These are phyloP conservation scores for Entomortierella lignicola DNA, from an alignment of 192 early-diverging fungal species.

Conservation along the genomic window DNA sequence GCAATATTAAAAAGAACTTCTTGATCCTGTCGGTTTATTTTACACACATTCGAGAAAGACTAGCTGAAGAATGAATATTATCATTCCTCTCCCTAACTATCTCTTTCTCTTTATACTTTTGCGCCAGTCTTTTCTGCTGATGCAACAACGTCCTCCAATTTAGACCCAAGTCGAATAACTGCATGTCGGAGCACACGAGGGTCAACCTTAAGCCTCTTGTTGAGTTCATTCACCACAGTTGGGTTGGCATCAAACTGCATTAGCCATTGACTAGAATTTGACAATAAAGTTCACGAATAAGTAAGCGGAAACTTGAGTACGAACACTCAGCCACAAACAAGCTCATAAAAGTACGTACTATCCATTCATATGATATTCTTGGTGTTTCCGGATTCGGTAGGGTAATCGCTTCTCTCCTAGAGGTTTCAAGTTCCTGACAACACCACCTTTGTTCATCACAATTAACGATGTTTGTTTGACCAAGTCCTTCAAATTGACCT, in stretches of 20 bases:
- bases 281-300: not conserved
- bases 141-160: conserved; percentile 66
- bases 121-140: conserved; percentile 62
- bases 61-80: too few species aligned
- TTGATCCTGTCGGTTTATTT: too few species aligned
- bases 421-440: conserved; percentile 86
- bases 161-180: conserved; percentile 76
- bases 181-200: conserved; percentile 80
- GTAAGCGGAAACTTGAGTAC: not conserved
- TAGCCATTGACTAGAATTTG: conserved; percentile 69
- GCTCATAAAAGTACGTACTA: conserved; percentile 58
- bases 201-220: conserved; percentile 73
- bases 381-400: conserved; percentile 91
- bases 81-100: too few species aligned
- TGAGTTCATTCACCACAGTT: conserved; percentile 66
- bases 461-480: conserved; percentile 79
- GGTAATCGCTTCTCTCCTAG: conserved; percentile 78
- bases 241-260: conserved; percentile 87
- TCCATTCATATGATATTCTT: conserved; percentile 78
- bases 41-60: too few species aligned
- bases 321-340: too few species aligned
- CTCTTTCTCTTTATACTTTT: not conserved
- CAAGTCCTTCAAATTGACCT: conserved; percentile 76
- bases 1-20: too few species aligned
- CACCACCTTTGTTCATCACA: conserved; percentile 87